Percentiles rank a stretch among this genome's conserved stretches.
These are phyloP conservation scores for Paecilomyces sp. DNA, from an alignment of 2,329 filamentous ascomycete species.

Conservation along the genomic window DNA sequence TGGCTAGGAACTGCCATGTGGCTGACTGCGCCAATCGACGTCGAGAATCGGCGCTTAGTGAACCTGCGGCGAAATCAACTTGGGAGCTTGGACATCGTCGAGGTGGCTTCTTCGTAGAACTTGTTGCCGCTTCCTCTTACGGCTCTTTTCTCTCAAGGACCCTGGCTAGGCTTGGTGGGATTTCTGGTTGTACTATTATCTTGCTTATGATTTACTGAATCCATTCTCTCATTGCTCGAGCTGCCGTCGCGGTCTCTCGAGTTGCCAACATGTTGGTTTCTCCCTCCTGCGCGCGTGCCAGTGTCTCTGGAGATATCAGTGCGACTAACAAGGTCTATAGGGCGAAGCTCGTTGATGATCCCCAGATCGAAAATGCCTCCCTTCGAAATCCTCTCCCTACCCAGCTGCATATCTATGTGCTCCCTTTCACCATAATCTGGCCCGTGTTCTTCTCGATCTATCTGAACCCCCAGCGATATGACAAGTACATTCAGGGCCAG, in stretches of 20 bases:
- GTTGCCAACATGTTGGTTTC: constrained; percentile 24
- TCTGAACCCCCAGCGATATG: constrained; percentile 73
- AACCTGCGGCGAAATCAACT: constrained; percentile 13
- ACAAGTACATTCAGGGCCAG: constrained; percentile 81
- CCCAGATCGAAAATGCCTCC: constrained; percentile 80
- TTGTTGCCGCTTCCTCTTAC: constrained; percentile 2
- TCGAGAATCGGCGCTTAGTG: constrained; percentile 1
- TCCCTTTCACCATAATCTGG: constrained; percentile 90
- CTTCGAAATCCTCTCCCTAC: constrained; percentile 79
- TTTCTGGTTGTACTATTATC: constrained; percentile 5
- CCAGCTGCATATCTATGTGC: constrained; percentile 79
- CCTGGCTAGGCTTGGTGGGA: constrained; percentile 3
- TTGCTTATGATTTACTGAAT: constrained; percentile 15
- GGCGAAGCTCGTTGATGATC: constrained; percentile 82
- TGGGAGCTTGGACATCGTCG: constrained; percentile 16
- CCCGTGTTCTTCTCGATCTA: constrained; percentile 86
- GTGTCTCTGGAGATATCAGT: constrained; percentile 3
- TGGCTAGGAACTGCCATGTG: neutral
- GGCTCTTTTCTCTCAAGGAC: constrained; percentile 10
- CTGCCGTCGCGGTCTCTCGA: constrained; percentile 22
- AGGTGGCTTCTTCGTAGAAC: constrained; percentile 18
- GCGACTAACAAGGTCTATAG: constrained; percentile 33
- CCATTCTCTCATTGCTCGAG: constrained; percentile 13
- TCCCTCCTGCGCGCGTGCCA: constrained; percentile 4
- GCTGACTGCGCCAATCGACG: constrained; percentile 10